Evolutionary conservation across 352 stramenopile genomes (phyloP).

Genomic region (Phytophthora vignae): DNA sequence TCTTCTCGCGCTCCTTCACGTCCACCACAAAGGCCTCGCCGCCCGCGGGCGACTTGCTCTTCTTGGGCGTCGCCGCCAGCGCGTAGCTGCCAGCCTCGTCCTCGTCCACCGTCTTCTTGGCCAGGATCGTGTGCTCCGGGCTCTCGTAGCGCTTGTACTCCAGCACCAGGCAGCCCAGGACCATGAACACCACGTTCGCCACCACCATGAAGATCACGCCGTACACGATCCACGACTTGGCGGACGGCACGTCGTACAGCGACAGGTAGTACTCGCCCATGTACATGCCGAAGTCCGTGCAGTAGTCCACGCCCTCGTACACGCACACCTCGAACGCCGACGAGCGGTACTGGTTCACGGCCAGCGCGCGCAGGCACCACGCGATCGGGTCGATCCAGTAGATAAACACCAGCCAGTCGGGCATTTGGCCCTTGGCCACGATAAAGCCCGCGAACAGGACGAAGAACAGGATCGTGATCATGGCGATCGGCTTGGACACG

Average conservation of each 20-base stretch:
- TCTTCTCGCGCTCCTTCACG: conserved; percentile 32
- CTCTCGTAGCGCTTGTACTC: conserved; percentile 10
- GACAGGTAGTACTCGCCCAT: conserved; percentile 49
- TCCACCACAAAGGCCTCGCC: conserved; percentile 9
- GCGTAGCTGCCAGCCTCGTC: conserved; percentile 14
- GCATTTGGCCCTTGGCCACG: conserved; percentile 45
- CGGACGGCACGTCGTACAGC: conserved; percentile 29
- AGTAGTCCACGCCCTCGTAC: conserved; percentile 43
- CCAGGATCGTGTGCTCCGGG: conserved; percentile 1
- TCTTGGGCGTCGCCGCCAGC: conserved; percentile 15
- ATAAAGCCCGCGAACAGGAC: conserved; percentile 58
- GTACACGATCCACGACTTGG: conserved; percentile 1
- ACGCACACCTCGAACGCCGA: conserved; percentile 32
- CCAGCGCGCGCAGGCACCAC: conserved; percentile 39
- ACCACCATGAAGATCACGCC: conserved; percentile 21
- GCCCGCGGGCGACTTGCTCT: conserved; percentile 6
- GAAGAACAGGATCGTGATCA: conserved; percentile 40
- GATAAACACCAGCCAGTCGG: conserved; percentile 46
- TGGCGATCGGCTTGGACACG: conserved; percentile 42
- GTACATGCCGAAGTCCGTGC: conserved; percentile 24
- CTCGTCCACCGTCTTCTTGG: conserved; percentile 1
- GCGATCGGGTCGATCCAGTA: conserved; percentile 57
- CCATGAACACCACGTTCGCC: conserved; percentile 9
- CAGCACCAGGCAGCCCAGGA: conserved; percentile 8
- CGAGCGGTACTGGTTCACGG: conserved; percentile 34